A percentile compares a stretch with the other conserved stretches of the same genome.
Conservation (phyloP, 2,329 filamentous ascomycete species). For the Leptographium lundbergii region DNA sequence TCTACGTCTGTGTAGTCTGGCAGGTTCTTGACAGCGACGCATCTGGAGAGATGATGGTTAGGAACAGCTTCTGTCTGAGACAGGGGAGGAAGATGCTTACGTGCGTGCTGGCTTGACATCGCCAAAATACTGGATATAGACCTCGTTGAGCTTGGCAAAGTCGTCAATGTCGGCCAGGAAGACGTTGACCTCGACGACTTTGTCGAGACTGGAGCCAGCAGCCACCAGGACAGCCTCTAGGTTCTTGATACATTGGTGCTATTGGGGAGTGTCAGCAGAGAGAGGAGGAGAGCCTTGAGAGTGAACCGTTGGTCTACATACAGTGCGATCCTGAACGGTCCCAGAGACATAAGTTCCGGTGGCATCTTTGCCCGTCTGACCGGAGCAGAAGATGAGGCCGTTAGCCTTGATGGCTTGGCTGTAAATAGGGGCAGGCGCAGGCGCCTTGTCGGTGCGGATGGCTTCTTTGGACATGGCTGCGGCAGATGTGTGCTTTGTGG, state of each 20-base stretch:
- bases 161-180: constrained; percentile 85
- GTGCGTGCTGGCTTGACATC: constrained; percentile 26
- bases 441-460: constrained; percentile 27
- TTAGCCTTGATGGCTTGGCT: constrained; percentile 52
- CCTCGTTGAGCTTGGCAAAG: constrained; percentile 63
- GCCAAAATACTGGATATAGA: constrained; percentile 45
- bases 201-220: constrained; percentile 53
- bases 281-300: background rate
- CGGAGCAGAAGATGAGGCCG: constrained; percentile 57
- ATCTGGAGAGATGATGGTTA: too few relatives aligned
- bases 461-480: constrained; percentile 17
- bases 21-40: constrained; percentile 45
- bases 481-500: background rate
- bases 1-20: constrained; percentile 77
- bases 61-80: too few relatives aligned
- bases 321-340: constrained; percentile 52
- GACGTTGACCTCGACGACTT: constrained; percentile 81
- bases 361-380: constrained; percentile 55
- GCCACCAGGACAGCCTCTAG: constrained; percentile 71
- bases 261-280: background rate
- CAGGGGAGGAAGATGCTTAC: constrained; percentile 15
- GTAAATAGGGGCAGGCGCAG: constrained; percentile 28
- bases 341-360: constrained; percentile 43
- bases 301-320: constrained; percentile 12
- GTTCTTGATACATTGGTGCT: constrained; percentile 60